phyloP scores from a whole-genome alignment of 192 early-diverging fungal genomes.

The Lunasporangiospora selenospora region DNA sequence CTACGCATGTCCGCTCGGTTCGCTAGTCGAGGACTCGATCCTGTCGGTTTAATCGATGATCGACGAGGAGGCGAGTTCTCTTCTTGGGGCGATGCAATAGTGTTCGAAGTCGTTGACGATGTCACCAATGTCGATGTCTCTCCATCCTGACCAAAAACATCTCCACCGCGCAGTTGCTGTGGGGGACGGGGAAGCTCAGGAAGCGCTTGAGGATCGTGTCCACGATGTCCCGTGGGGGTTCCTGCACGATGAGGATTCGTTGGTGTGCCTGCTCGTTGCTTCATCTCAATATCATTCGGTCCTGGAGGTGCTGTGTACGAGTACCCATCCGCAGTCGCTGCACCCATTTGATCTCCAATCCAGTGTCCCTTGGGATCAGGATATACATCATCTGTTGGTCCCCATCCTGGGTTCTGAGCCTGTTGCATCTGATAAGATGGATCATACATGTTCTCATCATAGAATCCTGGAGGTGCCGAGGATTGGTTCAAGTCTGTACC shows the following conservation, averaged over 20 bases:
- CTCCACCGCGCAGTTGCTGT: constrained; percentile 34
- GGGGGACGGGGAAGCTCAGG: constrained; percentile 38
- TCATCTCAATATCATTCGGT: too few relatives aligned
- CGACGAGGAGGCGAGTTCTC: background rate
- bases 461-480: constrained; percentile 29
- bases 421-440: constrained; percentile 18
- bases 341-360: too few relatives aligned
- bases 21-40: constrained; percentile 16
- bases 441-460: constrained; percentile 31
- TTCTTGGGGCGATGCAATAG: background rate
- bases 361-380: constrained; percentile 37
- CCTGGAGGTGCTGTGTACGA: too few relatives aligned
- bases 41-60: background rate
- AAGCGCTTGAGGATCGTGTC: constrained; percentile 34
- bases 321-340: too few relatives aligned
- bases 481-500: constrained; percentile 24
- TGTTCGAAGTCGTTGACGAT: constrained; percentile 7
- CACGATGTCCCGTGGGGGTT: too few relatives aligned
- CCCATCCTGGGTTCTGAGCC: too few relatives aligned
- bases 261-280: too few relatives aligned
- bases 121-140: background rate
- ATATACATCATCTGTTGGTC: constrained; percentile 15
- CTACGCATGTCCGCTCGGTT: constrained; percentile 27
- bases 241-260: too few relatives aligned
- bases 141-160: constrained; percentile 42